Evolutionary conservation across 768 basidiomycete species (phyloP), one percentile per base, ranked within the genome.

Genomic region (Boletus bicolor): DNA sequence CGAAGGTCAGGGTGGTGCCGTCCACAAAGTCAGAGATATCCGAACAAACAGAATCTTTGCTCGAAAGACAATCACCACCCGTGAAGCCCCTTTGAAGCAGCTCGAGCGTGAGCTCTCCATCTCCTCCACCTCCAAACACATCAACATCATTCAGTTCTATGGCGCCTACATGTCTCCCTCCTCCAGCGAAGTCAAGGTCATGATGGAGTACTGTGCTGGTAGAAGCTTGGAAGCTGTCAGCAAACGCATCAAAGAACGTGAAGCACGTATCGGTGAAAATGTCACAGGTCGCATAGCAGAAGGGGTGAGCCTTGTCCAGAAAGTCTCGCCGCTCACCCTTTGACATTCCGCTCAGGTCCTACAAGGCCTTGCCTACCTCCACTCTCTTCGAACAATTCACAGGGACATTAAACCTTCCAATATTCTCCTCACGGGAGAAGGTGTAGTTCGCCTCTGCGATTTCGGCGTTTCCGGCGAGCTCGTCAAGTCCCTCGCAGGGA

Each of bases 391-490:
- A 68, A 95, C 94, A 45, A 98, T 99, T 59, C 97, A 99, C 71
- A 82, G 97, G 67, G 93, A 96, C 70, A 93, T 96, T 73, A 96
- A 95, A 67, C 93, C 93, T 21, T 91, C 93, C 19, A 96, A 96
- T 70, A 83, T 98, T 52, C 83, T 99, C 44, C 78, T 98, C 56
- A 92, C 93, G 37, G 82, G 83, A 45, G 87, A 93, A 66, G 97
- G 97, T 32, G 73, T 93, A 45, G 86, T 98, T 68, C 97, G 94
- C 71, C 79, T 99, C 4, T 87, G 83, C 70, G 97, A 99, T 73
- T 99, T 99, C 68, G 97, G 97, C 34, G 97, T 98, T 19, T 98
- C 96, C 28, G 97, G 96, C 41, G 92, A 97, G 73, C 81, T 99
- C 24, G 86, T 98, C 64, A 85, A 89, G 66, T 93, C 90, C 49